Percentiles rank a stretch among this genome's conserved stretches.
Conservation (phyloP, 2,329 filamentous ascomycete species). For the Pseudopyrenochaeta lycopersici region DNA sequence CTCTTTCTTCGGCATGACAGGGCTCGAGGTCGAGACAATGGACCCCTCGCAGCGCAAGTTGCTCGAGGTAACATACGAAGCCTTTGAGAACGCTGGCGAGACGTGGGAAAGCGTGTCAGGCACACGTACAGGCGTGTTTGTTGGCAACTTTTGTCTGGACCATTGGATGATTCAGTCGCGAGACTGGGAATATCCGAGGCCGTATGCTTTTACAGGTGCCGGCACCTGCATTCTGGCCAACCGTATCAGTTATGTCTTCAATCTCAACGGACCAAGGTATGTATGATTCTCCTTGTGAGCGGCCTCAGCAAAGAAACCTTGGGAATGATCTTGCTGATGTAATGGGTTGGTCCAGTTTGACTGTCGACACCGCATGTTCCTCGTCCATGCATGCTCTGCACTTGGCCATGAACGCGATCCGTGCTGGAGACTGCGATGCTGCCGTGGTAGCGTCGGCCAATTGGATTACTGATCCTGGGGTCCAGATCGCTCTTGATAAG, state of each 20-base stretch:
- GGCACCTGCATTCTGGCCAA: slow-evolving; percentile 30
- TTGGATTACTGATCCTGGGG: slow-evolving; percentile 17
- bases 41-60: slow-evolving; percentile 42
- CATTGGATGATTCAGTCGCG: slow-evolving; percentile 17
- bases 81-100: slow-evolving; percentile 51
- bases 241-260: slow-evolving; percentile 39
- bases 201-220: slow-evolving; percentile 24
- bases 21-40: slow-evolving; percentile 27
- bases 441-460: slow-evolving; percentile 32
- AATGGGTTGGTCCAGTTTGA: no score
- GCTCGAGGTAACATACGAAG: slow-evolving; percentile 44
- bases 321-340: no score
- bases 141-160: slow-evolving; percentile 30
- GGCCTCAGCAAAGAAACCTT: no score
- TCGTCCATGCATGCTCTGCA: slow-evolving; percentile 36
- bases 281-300: no score
- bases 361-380: slow-evolving; percentile 36
- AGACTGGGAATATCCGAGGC: slow-evolving; percentile 21
- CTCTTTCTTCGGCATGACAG: slow-evolving; percentile 36
- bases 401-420: slow-evolving; percentile 23
- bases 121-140: slow-evolving; percentile 29
- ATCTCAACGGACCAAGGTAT: slow-evolving; percentile 36
- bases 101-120: slow-evolving; percentile 34
- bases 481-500: slow-evolving; percentile 17
- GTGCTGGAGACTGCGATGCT: slow-evolving; percentile 28